phyloP scores from a whole-genome alignment of 1,284 basidiomycete genomes.

The Flammula alnicola region DNA sequence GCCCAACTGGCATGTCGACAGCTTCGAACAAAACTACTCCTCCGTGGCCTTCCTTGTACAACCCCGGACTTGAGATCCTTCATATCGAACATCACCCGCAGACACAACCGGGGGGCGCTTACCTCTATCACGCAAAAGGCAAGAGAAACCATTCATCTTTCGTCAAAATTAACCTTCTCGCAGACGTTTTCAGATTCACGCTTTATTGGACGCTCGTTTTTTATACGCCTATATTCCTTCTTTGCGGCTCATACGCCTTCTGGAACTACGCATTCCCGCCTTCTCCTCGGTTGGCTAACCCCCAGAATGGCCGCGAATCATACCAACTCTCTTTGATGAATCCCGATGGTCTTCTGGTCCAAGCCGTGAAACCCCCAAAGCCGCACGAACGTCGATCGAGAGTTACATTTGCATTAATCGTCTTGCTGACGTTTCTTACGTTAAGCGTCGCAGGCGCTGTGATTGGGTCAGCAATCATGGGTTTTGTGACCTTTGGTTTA shows the following conservation, averaged over 20 bases:
- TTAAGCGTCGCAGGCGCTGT: conserved; percentile 68
- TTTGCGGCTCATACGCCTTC: conserved; percentile 74
- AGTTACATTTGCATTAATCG: conserved; percentile 65
- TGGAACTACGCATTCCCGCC: conserved; percentile 51
- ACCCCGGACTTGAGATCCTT: conserved; percentile 54
- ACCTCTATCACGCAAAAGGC: conserved; percentile 51
- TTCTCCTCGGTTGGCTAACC: conserved; percentile 7
- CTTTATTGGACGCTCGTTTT: conserved; percentile 85
- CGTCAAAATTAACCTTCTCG: neutral
- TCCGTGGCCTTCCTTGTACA: conserved; percentile 62
- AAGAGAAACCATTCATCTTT: neutral
- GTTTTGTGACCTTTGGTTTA: conserved; percentile 71
- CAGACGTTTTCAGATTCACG: conserved; percentile 84
- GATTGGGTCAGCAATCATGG: conserved; percentile 71
- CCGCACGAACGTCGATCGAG: conserved; percentile 62
- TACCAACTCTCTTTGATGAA: conserved; percentile 22
- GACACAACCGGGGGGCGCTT: conserved; percentile 46
- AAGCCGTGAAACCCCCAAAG: conserved; percentile 32
- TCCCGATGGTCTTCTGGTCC: conserved; percentile 15
- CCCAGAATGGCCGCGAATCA: conserved; percentile 14
- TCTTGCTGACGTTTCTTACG: conserved; percentile 62
- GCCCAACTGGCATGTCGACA: conserved; percentile 20
- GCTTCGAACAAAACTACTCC: conserved; percentile 27
- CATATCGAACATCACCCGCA: conserved; percentile 44
- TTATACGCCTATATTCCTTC: conserved; percentile 69